Evolutionary conservation across 139 green algal species (phyloP), one percentile per base, ranked within the genome.

Genomic region (Chlorella sorokiniana): DNA sequence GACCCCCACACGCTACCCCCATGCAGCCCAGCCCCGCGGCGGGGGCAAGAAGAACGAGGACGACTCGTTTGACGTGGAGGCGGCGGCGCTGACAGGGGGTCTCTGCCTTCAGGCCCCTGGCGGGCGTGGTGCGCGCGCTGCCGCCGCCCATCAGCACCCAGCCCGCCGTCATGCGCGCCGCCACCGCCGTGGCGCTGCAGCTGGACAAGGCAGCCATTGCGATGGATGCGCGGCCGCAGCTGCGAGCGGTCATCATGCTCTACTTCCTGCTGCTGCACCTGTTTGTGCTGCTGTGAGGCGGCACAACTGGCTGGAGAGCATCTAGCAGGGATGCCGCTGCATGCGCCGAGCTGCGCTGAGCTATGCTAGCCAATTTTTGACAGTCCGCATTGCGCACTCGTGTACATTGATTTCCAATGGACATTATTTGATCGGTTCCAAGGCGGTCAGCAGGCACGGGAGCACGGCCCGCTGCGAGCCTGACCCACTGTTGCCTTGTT

Each of bases 41-140:
- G 42, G 61, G 38, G 82, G 86, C 64, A 91, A 91, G 70, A 91
- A 91, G 71, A 72, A 91, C 38, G 86, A 91, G 67, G 88, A 91
- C 62, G 74, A 81, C 59, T 76, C 37, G 11, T 85, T 70, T 70
- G 88, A 91, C 33, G 67, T 91, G 44, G 88, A 91, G 72, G 80
- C 87, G 11, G 87, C 87, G 10, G 82, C 84, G 11, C 61, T 91
- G 16, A 84, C 86, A 31, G 78, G 71, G 16, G 61, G 73, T 86
- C 42, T 73, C 25, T 38, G 72, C 51, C 35, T 91, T 91, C 64
- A 86, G 89, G 75, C 88, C 88, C 0, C 42, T 91, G 41, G 88
- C 84, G 18, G 86, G 88, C n/a, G 31, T 89, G 9, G 62, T 91
- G 31, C 76, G 86, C 16, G 63, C 73, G 23, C 85, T 87, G 56